phyloP scores from a whole-genome alignment of 2,329 filamentous ascomycete genomes.

The Mycocentrospora acerina region DNA sequence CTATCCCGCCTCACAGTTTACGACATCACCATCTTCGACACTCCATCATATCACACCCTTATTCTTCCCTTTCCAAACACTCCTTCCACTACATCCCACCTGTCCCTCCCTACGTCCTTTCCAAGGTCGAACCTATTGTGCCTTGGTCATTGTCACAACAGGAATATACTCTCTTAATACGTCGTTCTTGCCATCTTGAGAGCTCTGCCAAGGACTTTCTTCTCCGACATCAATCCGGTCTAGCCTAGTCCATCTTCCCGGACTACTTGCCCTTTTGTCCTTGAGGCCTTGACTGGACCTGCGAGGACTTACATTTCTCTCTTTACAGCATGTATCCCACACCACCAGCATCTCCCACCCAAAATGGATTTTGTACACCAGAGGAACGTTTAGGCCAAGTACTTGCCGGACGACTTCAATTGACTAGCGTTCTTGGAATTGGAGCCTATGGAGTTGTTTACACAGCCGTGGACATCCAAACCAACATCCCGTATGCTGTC shows the following conservation, averaged over 20 bases:
- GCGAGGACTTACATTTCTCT: constrained; percentile 34
- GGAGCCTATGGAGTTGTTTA: constrained; percentile 98
- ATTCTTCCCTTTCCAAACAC: constrained; percentile 19
- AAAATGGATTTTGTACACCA: constrained; percentile 54
- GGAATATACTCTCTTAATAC: constrained; percentile 13
- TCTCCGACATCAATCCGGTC: constrained; percentile 5
- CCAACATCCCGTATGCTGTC: constrained; percentile 82
- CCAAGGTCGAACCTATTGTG: constrained; percentile 10
- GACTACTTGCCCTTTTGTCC: constrained; percentile 29
- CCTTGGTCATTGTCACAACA: constrained; percentile 12
- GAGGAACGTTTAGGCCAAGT: constrained; percentile 85
- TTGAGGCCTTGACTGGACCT: constrained; percentile 46
- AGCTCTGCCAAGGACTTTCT: constrained; percentile 9
- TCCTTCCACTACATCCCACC: constrained; percentile 21
- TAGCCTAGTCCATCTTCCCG: constrained; percentile 13
- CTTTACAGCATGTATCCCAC: constrained; percentile 51
- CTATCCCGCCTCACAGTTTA: constrained; percentile 38
- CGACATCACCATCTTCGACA: constrained; percentile 8
- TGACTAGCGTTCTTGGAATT: constrained; percentile 83
- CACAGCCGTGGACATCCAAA: constrained; percentile 80
- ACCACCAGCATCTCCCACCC: constrained; percentile 51
- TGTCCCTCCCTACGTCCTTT: constrained; percentile 15
- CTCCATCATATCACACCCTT: constrained; percentile 9
- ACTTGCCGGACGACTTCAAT: constrained; percentile 78
- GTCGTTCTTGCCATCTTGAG: constrained; percentile 4